A percentile compares a stretch with the other conserved stretches of the same genome.
Conservation (phyloP, 148 eudicot genomes). For the Fagopyrum esculentum region DNA sequence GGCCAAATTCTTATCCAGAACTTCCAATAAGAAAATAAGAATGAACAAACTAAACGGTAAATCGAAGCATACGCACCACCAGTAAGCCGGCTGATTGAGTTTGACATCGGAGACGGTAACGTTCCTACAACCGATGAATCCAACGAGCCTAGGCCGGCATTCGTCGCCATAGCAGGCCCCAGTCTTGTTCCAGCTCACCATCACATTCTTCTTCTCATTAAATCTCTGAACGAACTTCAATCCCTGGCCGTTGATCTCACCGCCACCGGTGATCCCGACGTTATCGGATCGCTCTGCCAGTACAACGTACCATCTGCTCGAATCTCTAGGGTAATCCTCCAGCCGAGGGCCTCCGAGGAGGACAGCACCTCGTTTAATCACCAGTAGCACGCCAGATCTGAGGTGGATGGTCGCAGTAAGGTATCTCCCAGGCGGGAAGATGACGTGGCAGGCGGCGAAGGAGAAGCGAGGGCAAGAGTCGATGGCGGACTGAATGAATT, state of each 20-base stretch:
- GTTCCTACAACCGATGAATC: slow-evolving; percentile 58
- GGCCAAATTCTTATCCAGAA: background rate
- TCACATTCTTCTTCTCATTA: slow-evolving; percentile 86
- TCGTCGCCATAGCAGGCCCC: slow-evolving; percentile 80
- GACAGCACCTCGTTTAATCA: slow-evolving; percentile 39
- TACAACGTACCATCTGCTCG: slow-evolving; percentile 67
- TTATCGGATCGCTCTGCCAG: slow-evolving; percentile 69
- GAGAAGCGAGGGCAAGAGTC: slow-evolving; percentile 49
- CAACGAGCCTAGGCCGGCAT: slow-evolving; percentile 84
- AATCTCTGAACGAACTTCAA: slow-evolving; percentile 61
- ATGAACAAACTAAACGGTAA: background rate
- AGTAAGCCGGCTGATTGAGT: slow-evolving; percentile 69
- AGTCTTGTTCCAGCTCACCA: slow-evolving; percentile 92
- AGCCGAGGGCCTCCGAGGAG: slow-evolving; percentile 61
- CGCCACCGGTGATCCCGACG: slow-evolving; percentile 89
- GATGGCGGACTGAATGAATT: slow-evolving; percentile 76
- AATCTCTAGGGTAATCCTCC: slow-evolving; percentile 52
- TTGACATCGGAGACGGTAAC: slow-evolving; percentile 45
- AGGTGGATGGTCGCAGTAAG: slow-evolving; percentile 64
- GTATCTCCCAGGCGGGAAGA: slow-evolving; percentile 75
- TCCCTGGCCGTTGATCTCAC: slow-evolving; percentile 90
- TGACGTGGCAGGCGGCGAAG: slow-evolving; percentile 47
- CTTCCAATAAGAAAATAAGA: background rate
- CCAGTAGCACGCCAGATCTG: slow-evolving; percentile 62
- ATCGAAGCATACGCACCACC: slow-evolving; percentile 59